A percentile compares a stretch with the other conserved stretches of the same genome.
Conservation (phyloP, 148 eudicot genomes). For the Rhododendron molle region DNA sequence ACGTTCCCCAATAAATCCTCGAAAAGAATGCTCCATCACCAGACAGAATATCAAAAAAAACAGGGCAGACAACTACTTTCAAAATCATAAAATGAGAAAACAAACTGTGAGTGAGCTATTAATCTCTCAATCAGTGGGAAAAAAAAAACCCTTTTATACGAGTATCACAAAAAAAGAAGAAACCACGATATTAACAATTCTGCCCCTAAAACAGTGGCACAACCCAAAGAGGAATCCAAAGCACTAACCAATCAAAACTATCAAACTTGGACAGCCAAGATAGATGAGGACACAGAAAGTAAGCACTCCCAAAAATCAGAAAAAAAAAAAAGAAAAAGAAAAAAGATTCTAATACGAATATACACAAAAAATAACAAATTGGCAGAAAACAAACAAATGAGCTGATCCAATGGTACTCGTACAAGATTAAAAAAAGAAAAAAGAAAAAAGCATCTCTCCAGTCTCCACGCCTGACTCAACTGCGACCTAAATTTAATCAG, state of each 20-base stretch:
- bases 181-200: background rate
- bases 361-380: background rate
- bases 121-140: background rate
- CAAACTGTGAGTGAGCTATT: background rate
- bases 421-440: background rate
- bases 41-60: background rate
- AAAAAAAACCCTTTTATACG: background rate
- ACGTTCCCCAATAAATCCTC: background rate
- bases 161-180: background rate
- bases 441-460: background rate
- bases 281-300: conserved; percentile 4
- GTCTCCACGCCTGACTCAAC: background rate
- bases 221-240: background rate
- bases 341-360: conserved; percentile 4
- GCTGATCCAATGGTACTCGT: background rate
- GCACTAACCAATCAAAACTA: background rate
- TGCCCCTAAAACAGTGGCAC: background rate
- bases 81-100: background rate
- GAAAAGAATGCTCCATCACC: conserved; percentile 2
- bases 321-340: background rate
- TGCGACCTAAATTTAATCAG: background rate
- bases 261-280: background rate
- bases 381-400: background rate
- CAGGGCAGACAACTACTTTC: background rate
- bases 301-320: conserved; percentile 2